These are phyloP conservation scores for Bjerkandera adusta DNA, from an alignment of 1,284 basidiomycete genomes.

Conservation along the genomic window DNA sequence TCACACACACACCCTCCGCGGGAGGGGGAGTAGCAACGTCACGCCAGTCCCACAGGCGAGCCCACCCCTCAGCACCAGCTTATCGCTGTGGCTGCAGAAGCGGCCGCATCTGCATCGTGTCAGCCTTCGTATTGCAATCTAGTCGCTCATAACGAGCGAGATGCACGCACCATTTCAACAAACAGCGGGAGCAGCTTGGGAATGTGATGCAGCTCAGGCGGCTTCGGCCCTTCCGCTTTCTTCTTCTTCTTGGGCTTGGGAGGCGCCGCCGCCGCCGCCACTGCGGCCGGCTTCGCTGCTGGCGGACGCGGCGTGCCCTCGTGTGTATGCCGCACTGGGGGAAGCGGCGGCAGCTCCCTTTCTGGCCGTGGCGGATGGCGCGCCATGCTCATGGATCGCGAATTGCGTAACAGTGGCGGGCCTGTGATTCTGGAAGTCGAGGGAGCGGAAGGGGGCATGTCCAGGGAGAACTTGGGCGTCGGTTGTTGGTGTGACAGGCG, in stretches of 20 bases:
- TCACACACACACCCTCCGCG: not conserved
- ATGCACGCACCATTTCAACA: constrained; percentile 75
- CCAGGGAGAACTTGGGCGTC: constrained; percentile 14
- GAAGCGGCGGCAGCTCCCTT: constrained; percentile 6
- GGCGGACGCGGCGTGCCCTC: not conserved
- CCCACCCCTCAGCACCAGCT: not conserved
- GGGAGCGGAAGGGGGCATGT: constrained; percentile 12
- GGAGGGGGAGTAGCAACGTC: not conserved
- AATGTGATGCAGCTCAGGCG: constrained; percentile 78
- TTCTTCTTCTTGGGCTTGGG: constrained; percentile 24
- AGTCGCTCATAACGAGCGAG: constrained; percentile 13
- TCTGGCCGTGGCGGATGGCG: constrained; percentile 1
- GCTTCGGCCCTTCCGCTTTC: constrained; percentile 48
- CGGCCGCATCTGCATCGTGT: constrained; percentile 35
- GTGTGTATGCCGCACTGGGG: constrained; percentile 7
- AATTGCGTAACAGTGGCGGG: no score
- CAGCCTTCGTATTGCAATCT: not conserved
- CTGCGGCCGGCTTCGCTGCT: not conserved
- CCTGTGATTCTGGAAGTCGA: constrained; percentile 12
- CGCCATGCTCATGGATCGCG: no score
- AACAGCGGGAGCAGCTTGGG: constrained; percentile 83
- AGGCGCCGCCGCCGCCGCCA: not conserved
- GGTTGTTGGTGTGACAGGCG: constrained; percentile 9
- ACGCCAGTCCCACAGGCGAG: no score
- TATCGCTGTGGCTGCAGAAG: constrained; percentile 24